These are phyloP conservation scores for Gloeopeniophorella convolvens DNA, from an alignment of 768 basidiomycete species.

Conservation along the genomic window DNA sequence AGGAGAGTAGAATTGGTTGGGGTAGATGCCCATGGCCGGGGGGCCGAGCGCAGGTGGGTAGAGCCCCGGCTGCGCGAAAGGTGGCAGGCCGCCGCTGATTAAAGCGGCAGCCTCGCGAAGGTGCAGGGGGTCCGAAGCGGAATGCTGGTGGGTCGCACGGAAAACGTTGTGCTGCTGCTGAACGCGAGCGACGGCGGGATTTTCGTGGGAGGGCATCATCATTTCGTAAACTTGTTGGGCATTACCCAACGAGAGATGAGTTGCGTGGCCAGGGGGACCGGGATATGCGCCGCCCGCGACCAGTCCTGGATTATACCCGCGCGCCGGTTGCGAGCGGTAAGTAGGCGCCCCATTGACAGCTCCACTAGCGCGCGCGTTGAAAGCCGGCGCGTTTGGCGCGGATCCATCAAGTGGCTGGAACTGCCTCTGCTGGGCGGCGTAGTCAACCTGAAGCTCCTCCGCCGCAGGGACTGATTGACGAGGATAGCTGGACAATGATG, in stretches of 20 bases:
- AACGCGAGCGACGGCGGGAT: conserved; percentile 63
- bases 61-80: conserved; percentile 48
- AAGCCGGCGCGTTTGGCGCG: conserved; percentile 30
- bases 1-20: conserved; percentile 62
- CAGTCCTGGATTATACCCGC: conserved; percentile 47
- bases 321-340: conserved; percentile 55
- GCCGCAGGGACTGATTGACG: conserved; percentile 25
- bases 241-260: conserved; percentile 65
- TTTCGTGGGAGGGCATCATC: conserved; percentile 47
- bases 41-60: conserved; percentile 44
- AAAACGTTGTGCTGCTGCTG: conserved; percentile 76
- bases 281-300: conserved; percentile 41
- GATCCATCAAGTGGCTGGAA: conserved; percentile 40
- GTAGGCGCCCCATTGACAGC: conserved; percentile 44
- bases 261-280: conserved; percentile 45
- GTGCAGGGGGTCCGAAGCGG: conserved; percentile 73
- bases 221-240: conserved; percentile 78
- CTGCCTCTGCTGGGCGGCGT: conserved; percentile 49
- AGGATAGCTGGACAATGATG: conserved; percentile 55
- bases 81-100: conserved; percentile 49
- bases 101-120: conserved; percentile 67
- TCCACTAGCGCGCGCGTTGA: conserved; percentile 44
- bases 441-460: conserved; percentile 44
- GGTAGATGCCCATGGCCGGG: conserved; percentile 51
- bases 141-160: conserved; percentile 73